Evolutionary conservation across 1,284 basidiomycete genomes (phyloP).

Genomic region (Cutaneotrichosporon arboriforme): DNA sequence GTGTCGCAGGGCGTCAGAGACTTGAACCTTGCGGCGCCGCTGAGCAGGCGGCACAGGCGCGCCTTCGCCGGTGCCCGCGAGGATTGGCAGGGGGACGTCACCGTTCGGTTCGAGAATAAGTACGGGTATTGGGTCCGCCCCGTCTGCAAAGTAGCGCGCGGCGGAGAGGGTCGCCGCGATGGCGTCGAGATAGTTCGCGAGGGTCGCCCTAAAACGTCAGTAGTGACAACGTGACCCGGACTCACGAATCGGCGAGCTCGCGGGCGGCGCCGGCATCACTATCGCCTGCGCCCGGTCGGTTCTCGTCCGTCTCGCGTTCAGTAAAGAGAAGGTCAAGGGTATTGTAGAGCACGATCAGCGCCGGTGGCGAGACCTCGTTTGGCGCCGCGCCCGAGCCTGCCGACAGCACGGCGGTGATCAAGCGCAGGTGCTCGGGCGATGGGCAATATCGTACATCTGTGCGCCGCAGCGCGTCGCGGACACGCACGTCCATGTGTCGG

Average conservation of each 20-base stretch:
- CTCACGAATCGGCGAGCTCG: background rate
- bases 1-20: slow-evolving; percentile 27
- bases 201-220: slow-evolving; percentile 21
- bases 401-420: slow-evolving; percentile 16
- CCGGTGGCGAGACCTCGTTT: slow-evolving; percentile 15
- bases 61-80: slow-evolving; percentile 12
- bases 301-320: slow-evolving; percentile 26
- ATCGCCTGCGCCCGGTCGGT: slow-evolving; percentile 3
- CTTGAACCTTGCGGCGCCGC: slow-evolving; percentile 20
- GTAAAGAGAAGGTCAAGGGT: slow-evolving; percentile 26
- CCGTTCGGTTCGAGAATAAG: slow-evolving; percentile 34
- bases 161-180: slow-evolving; percentile 24
- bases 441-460: slow-evolving; percentile 37
- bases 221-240: background rate
- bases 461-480: slow-evolving; percentile 20
- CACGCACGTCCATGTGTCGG: slow-evolving; percentile 16
- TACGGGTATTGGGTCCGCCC: slow-evolving; percentile 10
- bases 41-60: slow-evolving; percentile 13
- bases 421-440: slow-evolving; percentile 22
- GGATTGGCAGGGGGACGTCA: slow-evolving; percentile 26
- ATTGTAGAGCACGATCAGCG: slow-evolving; percentile 35
- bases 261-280: background rate
- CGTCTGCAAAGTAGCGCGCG: slow-evolving; percentile 20
- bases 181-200: slow-evolving; percentile 34
- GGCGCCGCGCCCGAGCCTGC: background rate